phyloP scores from a whole-genome alignment of 805 yeast genomes.

The Wickerhamomyces hampshirensis region DNA sequence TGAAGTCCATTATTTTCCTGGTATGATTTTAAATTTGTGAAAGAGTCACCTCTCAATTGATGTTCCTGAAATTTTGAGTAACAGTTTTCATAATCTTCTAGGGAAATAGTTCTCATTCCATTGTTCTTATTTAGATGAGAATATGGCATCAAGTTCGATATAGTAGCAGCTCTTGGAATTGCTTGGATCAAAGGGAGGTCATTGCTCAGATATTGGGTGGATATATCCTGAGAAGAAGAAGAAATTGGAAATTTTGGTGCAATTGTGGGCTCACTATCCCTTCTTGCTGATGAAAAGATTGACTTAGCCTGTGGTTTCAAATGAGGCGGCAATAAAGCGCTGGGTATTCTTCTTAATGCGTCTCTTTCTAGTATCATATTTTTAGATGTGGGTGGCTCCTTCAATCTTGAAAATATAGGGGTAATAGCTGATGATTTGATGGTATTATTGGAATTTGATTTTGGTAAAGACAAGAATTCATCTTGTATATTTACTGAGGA shows the following conservation, averaged over 20 bases:
- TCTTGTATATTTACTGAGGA: conserved; percentile 11
- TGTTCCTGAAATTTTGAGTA: conserved; percentile 10
- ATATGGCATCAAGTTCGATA: conserved; percentile 14
- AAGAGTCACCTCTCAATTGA: no score
- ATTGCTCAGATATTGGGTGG: conserved; percentile 3
- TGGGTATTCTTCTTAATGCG: conserved; percentile 24
- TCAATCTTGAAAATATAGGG: conserved; percentile 10
- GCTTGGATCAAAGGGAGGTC: conserved; percentile 13
- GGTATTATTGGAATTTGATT: conserved; percentile 1
- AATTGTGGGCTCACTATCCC: conserved; percentile 1
- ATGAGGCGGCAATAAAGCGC: conserved; percentile 24
- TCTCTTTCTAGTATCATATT: conserved; percentile 19
- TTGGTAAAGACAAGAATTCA: not conserved
- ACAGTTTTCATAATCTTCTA: conserved; percentile 19
- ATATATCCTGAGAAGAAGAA: conserved; percentile 8
- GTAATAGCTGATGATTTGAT: conserved; percentile 4
- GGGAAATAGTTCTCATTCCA: conserved; percentile 18
- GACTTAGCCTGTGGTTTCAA: conserved; percentile 16
- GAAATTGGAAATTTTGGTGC: conserved; percentile 1
- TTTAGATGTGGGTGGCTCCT: conserved; percentile 6
- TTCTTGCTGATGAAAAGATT: conserved; percentile 1
- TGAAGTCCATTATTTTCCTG: no score
- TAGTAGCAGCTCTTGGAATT: conserved; percentile 20
- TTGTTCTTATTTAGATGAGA: conserved; percentile 2
- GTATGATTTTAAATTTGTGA: no score